Evolutionary conservation across 148 eudicot genomes (phyloP).

Genomic region (Camellia sinensis): DNA sequence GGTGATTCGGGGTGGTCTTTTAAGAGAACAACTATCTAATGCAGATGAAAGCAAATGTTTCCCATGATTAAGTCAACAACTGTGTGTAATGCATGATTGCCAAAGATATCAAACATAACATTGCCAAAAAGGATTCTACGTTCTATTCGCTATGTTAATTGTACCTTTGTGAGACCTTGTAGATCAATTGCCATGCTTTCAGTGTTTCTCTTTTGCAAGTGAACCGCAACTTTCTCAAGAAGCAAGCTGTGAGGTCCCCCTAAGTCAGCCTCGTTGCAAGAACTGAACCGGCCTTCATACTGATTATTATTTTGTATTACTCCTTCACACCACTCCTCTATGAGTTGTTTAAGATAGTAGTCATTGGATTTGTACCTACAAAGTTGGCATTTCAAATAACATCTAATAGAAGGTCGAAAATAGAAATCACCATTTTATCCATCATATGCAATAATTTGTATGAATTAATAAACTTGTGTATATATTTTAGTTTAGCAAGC

Average conservation of each 20-base stretch:
- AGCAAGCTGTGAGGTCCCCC: conserved; percentile 61
- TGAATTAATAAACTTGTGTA: background rate
- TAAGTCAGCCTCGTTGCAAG: conserved; percentile 32
- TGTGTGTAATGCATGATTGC: background rate
- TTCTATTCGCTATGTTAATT: background rate
- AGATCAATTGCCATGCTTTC: conserved; percentile 68
- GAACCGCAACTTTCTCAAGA: conserved; percentile 84
- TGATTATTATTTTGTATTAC: conserved; percentile 52
- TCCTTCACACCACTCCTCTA: conserved; percentile 99
- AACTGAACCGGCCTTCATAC: conserved; percentile 28
- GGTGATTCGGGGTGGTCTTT: background rate
- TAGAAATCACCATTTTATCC: background rate
- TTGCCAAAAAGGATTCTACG: background rate
- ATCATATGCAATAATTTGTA: background rate
- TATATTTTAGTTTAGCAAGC: background rate
- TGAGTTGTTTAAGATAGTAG: conserved; percentile 83
- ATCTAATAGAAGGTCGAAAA: background rate
- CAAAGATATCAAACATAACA: background rate
- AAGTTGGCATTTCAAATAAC: background rate
- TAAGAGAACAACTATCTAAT: conserved; percentile 2
- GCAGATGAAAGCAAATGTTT: background rate
- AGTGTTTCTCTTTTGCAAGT: conserved; percentile 56
- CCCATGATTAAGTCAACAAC: background rate
- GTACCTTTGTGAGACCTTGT: conserved; percentile 83
- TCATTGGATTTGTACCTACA: conserved; percentile 83